Percentiles rank a stretch among this genome's conserved stretches.
Conservation (phyloP, 1,284 basidiomycete genomes). For the Mycena citricolor region DNA sequence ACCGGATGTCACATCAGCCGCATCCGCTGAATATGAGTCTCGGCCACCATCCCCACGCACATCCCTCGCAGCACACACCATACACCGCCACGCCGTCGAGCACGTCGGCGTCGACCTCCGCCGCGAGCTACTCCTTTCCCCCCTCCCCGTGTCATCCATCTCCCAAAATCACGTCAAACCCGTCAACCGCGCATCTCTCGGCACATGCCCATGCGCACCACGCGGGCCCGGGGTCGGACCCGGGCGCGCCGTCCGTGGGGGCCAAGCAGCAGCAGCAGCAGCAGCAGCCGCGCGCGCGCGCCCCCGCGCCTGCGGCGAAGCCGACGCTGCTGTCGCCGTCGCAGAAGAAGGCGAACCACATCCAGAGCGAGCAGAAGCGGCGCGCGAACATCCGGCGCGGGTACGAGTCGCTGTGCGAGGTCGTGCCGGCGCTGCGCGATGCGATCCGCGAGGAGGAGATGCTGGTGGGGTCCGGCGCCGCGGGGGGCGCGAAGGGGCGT, state of each 20-base stretch:
- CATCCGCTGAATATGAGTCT: conserved; percentile 3
- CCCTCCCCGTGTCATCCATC: conserved; percentile 13
- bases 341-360: conserved; percentile 93
- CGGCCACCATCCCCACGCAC: not conserved
- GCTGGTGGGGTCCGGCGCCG: conserved; percentile 28
- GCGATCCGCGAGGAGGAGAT: conserved; percentile 71
- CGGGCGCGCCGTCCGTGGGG: not conserved
- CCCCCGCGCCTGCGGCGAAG: conserved; percentile 34
- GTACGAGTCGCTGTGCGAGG: conserved; percentile 82
- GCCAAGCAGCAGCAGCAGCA: conserved; percentile 2
- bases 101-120: conserved; percentile 9
- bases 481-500: too few species aligned
- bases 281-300: conserved; percentile 1
- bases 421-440: conserved; percentile 75
- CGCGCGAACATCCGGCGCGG: conserved; percentile 88
- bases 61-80: not conserved
- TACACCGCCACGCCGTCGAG: conserved; percentile 9
- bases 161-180: conserved; percentile 1
- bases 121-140: conserved; percentile 17
- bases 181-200: conserved; percentile 9
- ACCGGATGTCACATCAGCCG: not conserved
- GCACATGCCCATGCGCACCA: conserved; percentile 2
- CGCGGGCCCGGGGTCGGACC: not conserved
- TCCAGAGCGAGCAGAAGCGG: conserved; percentile 87
- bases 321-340: conserved; percentile 65